These are phyloP conservation scores for Chlamydomonas schloesseri DNA, from an alignment of 139 green algal species.

Conservation along the genomic window DNA sequence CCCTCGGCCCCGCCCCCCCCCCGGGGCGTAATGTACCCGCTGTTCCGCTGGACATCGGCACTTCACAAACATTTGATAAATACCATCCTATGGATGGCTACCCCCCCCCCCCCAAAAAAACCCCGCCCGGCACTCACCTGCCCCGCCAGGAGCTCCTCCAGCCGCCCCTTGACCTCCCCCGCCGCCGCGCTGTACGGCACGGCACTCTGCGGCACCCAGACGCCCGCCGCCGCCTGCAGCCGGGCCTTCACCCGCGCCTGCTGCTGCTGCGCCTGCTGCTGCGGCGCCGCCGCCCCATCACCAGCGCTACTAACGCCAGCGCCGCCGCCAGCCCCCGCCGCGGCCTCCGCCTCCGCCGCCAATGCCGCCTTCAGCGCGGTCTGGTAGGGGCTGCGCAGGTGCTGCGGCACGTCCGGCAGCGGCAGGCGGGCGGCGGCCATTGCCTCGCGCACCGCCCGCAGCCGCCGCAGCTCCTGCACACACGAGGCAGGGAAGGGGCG, in stretches of 20 bases:
- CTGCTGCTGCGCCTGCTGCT: no score
- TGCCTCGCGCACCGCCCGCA: neutral
- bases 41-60: no score
- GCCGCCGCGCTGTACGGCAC: neutral
- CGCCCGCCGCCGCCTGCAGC: constrained; percentile 1
- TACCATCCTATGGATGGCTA: no score
- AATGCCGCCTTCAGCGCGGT: neutral
- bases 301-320: no score
- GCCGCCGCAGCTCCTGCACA: neutral
- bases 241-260: neutral
- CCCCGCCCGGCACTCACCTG: neutral
- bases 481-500: no score
- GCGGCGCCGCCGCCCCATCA: no score
- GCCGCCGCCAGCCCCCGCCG: neutral
- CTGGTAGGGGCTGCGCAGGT: constrained; percentile 19
- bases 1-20: no score
- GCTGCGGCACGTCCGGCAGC: constrained; percentile 14
- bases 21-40: no score
- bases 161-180: no score
- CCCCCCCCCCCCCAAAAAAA: no score
- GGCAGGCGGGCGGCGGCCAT: constrained; percentile 37
- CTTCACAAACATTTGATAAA: no score
- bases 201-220: constrained; percentile 1
- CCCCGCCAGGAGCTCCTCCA: neutral
- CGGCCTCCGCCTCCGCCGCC: neutral